A percentile compares a stretch with the other conserved stretches of the same genome.
Evolutionary conservation across 331 rosid species (phyloP).

Genomic region (Stylosanthes scabra): DNA sequence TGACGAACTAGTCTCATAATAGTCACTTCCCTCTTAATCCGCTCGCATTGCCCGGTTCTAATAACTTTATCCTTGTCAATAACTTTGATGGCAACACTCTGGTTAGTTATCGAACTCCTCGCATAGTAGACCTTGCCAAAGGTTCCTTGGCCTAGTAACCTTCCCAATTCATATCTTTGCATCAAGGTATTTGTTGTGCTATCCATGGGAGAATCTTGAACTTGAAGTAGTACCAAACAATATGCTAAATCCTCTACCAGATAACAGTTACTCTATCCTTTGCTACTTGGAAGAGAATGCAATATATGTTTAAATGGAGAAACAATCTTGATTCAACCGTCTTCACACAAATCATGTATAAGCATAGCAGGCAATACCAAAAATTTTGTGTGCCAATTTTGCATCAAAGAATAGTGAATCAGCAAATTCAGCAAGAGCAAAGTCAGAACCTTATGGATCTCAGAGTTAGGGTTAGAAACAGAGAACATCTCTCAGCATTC

Average conservation of each 20-base stretch:
- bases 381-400: slow-evolving; percentile 36
- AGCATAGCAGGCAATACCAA: slow-evolving; percentile 40
- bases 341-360: slow-evolving; percentile 48
- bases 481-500: slow-evolving; percentile 69
- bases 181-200: slow-evolving; percentile 56
- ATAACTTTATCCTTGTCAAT: slow-evolving; percentile 72
- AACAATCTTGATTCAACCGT: slow-evolving; percentile 43
- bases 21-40: slow-evolving; percentile 71
- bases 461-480: slow-evolving; percentile 38
- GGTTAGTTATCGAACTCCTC: slow-evolving; percentile 58
- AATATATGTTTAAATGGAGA: neutral
- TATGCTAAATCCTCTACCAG: slow-evolving; percentile 30
- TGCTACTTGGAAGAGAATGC: slow-evolving; percentile 5
- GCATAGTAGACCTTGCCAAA: slow-evolving; percentile 90
- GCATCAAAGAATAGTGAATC: slow-evolving; percentile 36
- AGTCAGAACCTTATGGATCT: slow-evolving; percentile 41
- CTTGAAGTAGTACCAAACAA: slow-evolving; percentile 29
- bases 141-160: slow-evolving; percentile 83
- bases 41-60: slow-evolving; percentile 60
- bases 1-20: slow-evolving; percentile 76
- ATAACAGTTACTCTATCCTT: slow-evolving; percentile 24
- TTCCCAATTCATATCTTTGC: slow-evolving; percentile 83
- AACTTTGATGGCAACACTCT: slow-evolving; percentile 82
- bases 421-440: slow-evolving; percentile 29
- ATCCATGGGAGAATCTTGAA: slow-evolving; percentile 56